Percentiles rank a stretch among this genome's conserved stretches.
Conservation (phyloP, 805 yeast species). For the Aciculoconidium aculeatum region DNA sequence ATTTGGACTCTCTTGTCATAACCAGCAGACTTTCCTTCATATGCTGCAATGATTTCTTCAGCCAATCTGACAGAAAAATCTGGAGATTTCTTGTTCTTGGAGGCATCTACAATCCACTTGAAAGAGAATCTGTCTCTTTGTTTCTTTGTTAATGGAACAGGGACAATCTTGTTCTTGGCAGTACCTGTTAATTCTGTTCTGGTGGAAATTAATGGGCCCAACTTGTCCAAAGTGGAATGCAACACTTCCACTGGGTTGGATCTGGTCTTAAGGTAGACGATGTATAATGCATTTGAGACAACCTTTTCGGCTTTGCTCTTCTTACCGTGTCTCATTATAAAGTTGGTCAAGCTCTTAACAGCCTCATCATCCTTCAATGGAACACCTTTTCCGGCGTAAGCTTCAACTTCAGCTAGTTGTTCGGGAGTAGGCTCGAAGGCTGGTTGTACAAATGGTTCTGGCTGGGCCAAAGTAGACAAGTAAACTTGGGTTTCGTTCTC, state of each 20-base stretch:
- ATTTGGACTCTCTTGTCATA: conserved; percentile 76
- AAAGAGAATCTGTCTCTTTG: conserved; percentile 86
- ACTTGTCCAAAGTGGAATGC: conserved; percentile 65
- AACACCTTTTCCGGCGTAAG: conserved; percentile 44
- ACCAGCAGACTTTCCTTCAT: conserved; percentile 73
- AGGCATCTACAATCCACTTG: conserved; percentile 83
- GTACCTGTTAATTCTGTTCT: conserved; percentile 76
- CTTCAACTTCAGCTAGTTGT: conserved; percentile 55
- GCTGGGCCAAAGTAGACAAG: conserved; percentile 32
- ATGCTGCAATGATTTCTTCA: conserved; percentile 79
- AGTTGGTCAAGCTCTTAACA: conserved; percentile 70
- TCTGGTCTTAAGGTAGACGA: conserved; percentile 67
- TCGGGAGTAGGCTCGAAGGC: conserved; percentile 55
- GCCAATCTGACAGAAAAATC: conserved; percentile 85
- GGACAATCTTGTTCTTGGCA: conserved; percentile 77
- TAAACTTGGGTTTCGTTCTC: conserved; percentile 33
- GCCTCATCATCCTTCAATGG: conserved; percentile 67
- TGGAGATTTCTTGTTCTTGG: conserved; percentile 69
- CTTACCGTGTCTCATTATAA: conserved; percentile 90
- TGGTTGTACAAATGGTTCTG: conserved; percentile 28
- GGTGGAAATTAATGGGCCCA: conserved; percentile 80
- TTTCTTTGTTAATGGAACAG: conserved; percentile 74
- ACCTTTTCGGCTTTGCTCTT: conserved; percentile 73
- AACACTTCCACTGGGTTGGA: conserved; percentile 75
- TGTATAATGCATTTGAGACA: conserved; percentile 72